Evolutionary conservation across 2,329 filamentous ascomycete genomes (phyloP), one percentile per base, ranked within the genome.

Genomic region (Pseudogymnoascus sp.): DNA sequence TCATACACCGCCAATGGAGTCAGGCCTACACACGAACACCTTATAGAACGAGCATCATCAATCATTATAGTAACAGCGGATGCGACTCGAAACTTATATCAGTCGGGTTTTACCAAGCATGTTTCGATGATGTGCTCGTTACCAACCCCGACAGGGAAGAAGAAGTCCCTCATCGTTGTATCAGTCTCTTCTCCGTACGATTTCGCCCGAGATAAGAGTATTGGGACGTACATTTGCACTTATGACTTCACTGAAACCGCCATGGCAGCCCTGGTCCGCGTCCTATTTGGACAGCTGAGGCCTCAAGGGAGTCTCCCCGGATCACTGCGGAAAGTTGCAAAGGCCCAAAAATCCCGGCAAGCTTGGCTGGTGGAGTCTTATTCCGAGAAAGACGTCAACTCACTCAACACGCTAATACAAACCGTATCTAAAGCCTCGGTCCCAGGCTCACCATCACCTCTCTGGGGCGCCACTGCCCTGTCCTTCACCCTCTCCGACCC

Each of bases 161-260:
- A 95, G 74, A 97, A 96, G 76, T 90, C 93, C 0, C 78, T 97
- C 38, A 87, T 97, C 23, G 93, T 97, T 3, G 89, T 97, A 7
- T 90, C 93, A 0, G 93, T 96, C 68, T 96, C 92, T 75, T 97
- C 93, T 0, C 93, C 93, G 0, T 97, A 97, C 74, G 93, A 97
- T 74, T 97, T 97, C 73, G 92, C 91, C 50, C 92, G 93, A 83
- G 93, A 97, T 71, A 88, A 89, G 67, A 87, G 87, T 0, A 93
- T 97, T 42, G 90, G 90, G 5, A 96, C 93, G 0, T 97, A 97
- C 70, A 83, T 97, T 42, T 97, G 93, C 78, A 96, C 93, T 0
- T 97, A 96, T 74, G 93, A 97, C 76, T 97, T 96, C 71, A 97
- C 93, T 0, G 93, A 97, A 70, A 93, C 90, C 7, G 92, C 93